Evolutionary conservation across 768 basidiomycete species (phyloP), one percentile per base, ranked within the genome.

Genomic region (Tephrocybe rancida): DNA sequence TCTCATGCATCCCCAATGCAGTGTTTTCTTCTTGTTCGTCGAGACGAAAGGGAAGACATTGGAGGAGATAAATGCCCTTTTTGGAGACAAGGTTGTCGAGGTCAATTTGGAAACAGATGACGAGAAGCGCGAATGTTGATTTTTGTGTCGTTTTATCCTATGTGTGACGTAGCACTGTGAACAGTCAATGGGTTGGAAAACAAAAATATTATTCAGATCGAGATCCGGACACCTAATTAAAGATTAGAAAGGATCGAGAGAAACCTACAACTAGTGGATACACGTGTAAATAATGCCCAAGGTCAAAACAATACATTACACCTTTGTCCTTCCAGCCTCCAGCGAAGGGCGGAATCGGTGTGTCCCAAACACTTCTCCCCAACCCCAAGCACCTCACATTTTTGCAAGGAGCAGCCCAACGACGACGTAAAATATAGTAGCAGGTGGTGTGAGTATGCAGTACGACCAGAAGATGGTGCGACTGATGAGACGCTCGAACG

Each of bases 381-480:
- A 16, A 32, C n/a, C n/a, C n/a, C 13, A 37, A 16, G 8, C 35
- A 9, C n/a, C 35, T 61, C 59, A 87, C n/a, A 83, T 61, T 58
- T 81, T 83, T 1, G 85, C 73, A 10, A 90, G 63, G 46, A 84
- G 52, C 38, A 96, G 69, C 1, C 90, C 93, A 24, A 91, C 64
- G 39, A 95, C 79, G 44, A 95, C 90, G 63, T 86, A 88, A 16
- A 76, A 63, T 50, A 94, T 84, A 49, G 86, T 92, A n/a, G 88
- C 78, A 2, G 91, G 90, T 2, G 95, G 94, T 0, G 95, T 95
- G 51, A 95, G 74, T 29, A 93, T 72, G 60, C 91, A 94, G 65
- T 96, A 98, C 2, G 88, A 81, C 92, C 93, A 95, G 67, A 94
- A 94, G 54, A 98, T 92, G 0, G 95, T 98, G 48, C 91, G 82